Conservation (phyloP, 2,329 filamentous ascomycete species). For the Fusarium sulawesiense region DNA sequence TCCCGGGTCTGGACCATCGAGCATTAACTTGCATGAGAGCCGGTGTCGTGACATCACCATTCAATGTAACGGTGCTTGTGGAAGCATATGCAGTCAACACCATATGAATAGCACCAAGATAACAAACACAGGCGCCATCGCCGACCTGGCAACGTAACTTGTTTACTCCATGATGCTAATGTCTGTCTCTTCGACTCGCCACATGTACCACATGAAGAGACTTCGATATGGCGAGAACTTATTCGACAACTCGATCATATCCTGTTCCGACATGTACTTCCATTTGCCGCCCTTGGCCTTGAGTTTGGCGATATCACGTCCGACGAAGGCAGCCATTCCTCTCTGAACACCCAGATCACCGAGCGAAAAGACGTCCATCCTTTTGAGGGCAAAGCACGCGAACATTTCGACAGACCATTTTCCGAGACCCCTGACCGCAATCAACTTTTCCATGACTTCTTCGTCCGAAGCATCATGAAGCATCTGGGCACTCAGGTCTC, state of each 20-base stretch:
- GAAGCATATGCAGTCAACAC: conserved; percentile 13
- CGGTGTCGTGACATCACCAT: conserved; percentile 38
- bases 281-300: conserved; percentile 88
- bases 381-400: conserved; percentile 92
- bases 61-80: background rate
- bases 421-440: conserved; percentile 87
- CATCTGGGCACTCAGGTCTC: conserved; percentile 80
- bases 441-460: conserved; percentile 83
- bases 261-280: conserved; percentile 96
- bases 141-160: conserved; percentile 30
- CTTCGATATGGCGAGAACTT: conserved; percentile 89
- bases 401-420: conserved; percentile 98
- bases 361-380: conserved; percentile 91
- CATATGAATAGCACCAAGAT: conserved; percentile 6
- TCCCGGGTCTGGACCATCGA: conserved; percentile 9
- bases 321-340: conserved; percentile 89
- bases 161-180: conserved; percentile 67
- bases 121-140: conserved; percentile 22
- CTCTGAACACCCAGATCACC: conserved; percentile 95
- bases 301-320: conserved; percentile 84
- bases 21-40: conserved; percentile 2
- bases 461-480: conserved; percentile 85
- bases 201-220: conserved; percentile 99
- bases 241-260: conserved; percentile 86
- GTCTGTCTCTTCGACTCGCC: conserved; percentile 85